Base-by-base conservation (phyloP, 2,329 filamentous ascomycete genomes). In the Monilinia fructigena region DNA sequence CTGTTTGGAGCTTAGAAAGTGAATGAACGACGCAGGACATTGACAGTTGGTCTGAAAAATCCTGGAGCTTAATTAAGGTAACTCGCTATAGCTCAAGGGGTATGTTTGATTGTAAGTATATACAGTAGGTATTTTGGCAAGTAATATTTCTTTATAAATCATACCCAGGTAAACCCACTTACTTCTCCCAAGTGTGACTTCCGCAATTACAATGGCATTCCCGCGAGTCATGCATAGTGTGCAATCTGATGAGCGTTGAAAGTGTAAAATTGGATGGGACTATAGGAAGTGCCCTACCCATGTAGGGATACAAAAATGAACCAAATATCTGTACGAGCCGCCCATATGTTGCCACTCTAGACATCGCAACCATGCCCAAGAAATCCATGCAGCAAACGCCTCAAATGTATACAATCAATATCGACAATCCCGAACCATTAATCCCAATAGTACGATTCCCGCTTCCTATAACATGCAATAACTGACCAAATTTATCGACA, bases 131-230 rank as follows among this genome's bases (percentile, higher is more conserved):
- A 16, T 54, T 42, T 35, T 16, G 47, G 48, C 48, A 50, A 50
- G 28, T 50, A 60, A 60, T 58, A 28, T 50, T 60, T 50, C 45
- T 60, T 50, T 38, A 12, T 20, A 50, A 31, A 60, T 38, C 20
- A 18, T 26, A 26, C 18, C 23, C 14, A 38, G 58, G 14, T 48
- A 16, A 26, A 23, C 14, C 10, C 16, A 16, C 20, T 50, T 26
- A 4, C 20, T 26, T 38, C 11, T 38, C 7, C n/a, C 38, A 0
- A 38, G 45, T 14, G 12, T 12, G 20, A 23, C 2, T 58, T 20
- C 2, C 23, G 2, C n/a, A 6, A 26, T 40, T 7, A 4, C 12
- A 50, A 8, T 26, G 11, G 2, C 16, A 38, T 28, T 20, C 20
- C 18, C 6, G 16, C 28, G 1, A n/a, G 56, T 11, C 8, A 48